Percentiles rank a stretch among this genome's conserved stretches.
Conservation (phyloP, 495 filamentous ascomycete species). For the Hypoxylon subgilvum region DNA sequence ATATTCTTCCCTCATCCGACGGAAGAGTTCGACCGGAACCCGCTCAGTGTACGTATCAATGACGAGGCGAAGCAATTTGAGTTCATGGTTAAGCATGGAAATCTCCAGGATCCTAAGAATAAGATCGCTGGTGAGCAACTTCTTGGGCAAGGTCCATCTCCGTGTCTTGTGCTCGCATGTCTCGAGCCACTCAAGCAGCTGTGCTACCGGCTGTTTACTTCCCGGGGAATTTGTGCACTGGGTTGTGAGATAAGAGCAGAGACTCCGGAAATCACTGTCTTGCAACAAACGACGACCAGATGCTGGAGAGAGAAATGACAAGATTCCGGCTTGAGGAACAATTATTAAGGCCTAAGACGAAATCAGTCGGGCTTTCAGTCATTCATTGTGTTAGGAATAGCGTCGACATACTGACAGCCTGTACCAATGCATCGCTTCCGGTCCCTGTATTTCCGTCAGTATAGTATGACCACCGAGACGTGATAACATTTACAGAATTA, state of each 20-base stretch:
- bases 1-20: constrained; percentile 3
- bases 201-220: neutral
- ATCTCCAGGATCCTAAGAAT: neutral
- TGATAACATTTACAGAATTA: constrained; percentile 37
- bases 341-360: constrained; percentile 24
- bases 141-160: no score
- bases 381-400: neutral
- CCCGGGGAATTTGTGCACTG: neutral
- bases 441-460: constrained; percentile 17
- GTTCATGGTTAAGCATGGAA: neutral
- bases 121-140: neutral
- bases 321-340: constrained; percentile 17
- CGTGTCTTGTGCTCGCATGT: no score
- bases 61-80: neutral
- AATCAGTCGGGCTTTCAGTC: neutral
- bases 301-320: neutral
- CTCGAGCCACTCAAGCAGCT: neutral
- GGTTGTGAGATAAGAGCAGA: constrained; percentile 1
- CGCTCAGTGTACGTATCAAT: neutral
- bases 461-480: neutral
- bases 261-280: neutral
- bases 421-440: constrained; percentile 45
- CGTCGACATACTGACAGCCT: constrained; percentile 41
- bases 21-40: constrained; percentile 1
- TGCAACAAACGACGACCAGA: neutral